Base-by-base conservation (phyloP, 371 early-diverging fungal species). In the Paraphysoderma sedebokerense region DNA sequence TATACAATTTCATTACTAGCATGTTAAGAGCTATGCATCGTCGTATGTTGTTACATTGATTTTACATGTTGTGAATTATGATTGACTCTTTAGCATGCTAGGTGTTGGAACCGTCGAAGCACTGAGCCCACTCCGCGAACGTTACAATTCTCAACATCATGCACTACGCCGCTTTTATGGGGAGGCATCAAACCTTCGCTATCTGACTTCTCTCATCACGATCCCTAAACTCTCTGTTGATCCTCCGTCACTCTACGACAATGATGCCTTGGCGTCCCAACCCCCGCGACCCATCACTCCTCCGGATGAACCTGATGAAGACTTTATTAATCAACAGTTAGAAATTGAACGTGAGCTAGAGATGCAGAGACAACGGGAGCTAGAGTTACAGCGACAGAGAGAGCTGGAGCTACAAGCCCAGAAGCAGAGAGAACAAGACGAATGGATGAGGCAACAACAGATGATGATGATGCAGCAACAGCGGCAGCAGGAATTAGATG, bases 1-100 rank as follows among this genome's bases (percentile, higher is more conserved):
- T 97, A 47, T 97, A 97, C 67, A 84, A 83, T 58, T 95, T 95
- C 61, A 70, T 87, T 31, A 85, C 85, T 22, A 81, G 77, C 58
- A 95, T 97, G 95, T 62, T 97, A 53, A 79, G 78, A 15, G 92
- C 98, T 34, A 92, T 97, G 91, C 87, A 93, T 61, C 75, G 79
- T 58, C 75, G 91, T 84, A 76, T 61, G 81, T 56, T 19, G 0
- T 17, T 9, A 30, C 19, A 38, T 28, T 40, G 23, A 22, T 28
- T 37, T 13, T 7, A 24, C 15, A 28, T 34, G 4, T 4, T 26
- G 7, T 24, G 28, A 15, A 19, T 37, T 45, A 49, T 34, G 2
- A 27, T 0, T 19, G 54, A 34, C 11, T 29, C 13, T 7, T 1
- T 45, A 54, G 13, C 35, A 11, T 28, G 17, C 11, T 48, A 13